phyloP scores from a whole-genome alignment of 2,329 filamentous ascomycete species.

The Bimuria novae-zelandiae region DNA sequence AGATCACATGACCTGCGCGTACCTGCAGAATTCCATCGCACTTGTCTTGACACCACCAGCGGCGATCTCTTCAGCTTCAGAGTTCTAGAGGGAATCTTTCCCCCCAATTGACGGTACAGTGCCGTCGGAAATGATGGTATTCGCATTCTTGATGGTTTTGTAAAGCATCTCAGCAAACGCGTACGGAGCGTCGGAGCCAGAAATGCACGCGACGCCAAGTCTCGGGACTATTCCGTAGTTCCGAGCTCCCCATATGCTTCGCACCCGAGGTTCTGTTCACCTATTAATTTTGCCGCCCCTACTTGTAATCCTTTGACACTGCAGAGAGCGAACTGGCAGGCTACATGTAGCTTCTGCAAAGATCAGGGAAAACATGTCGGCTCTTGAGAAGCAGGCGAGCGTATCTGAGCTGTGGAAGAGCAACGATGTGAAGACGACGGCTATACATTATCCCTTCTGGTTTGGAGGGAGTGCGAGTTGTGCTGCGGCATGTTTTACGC shows the following conservation, averaged over 20 bases:
- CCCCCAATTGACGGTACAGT: conserved; percentile 26
- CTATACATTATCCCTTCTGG: conserved; percentile 66
- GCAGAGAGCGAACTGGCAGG: background rate
- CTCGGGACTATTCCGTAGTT: conserved; percentile 6
- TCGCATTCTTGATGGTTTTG: conserved; percentile 28
- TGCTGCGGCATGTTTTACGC: conserved; percentile 87
- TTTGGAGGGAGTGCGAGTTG: conserved; percentile 95
- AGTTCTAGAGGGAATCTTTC: conserved; percentile 9
- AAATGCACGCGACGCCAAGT: conserved; percentile 34
- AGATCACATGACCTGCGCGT: conserved; percentile 39
- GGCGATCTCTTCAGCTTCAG: conserved; percentile 15
- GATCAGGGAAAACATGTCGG: conserved; percentile 41
- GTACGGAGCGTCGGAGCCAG: conserved; percentile 8
- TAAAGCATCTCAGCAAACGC: conserved; percentile 12
- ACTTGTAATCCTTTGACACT: conserved; percentile 1
- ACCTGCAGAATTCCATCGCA: conserved; percentile 41
- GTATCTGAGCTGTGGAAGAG: conserved; percentile 44
- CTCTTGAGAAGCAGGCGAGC: conserved; percentile 43
- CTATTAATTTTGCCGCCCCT: conserved; percentile 11
- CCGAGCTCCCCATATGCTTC: conserved; percentile 20
- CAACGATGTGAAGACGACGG: conserved; percentile 48
- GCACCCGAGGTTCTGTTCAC: conserved; percentile 9
- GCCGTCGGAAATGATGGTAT: conserved; percentile 27
- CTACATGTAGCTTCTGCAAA: conserved; percentile 39
- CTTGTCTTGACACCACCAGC: conserved; percentile 20